Percentiles rank a stretch among this genome's conserved stretches.
Conservation (phyloP, 495 filamentous ascomycete species). For the Talaromyces liani region DNA sequence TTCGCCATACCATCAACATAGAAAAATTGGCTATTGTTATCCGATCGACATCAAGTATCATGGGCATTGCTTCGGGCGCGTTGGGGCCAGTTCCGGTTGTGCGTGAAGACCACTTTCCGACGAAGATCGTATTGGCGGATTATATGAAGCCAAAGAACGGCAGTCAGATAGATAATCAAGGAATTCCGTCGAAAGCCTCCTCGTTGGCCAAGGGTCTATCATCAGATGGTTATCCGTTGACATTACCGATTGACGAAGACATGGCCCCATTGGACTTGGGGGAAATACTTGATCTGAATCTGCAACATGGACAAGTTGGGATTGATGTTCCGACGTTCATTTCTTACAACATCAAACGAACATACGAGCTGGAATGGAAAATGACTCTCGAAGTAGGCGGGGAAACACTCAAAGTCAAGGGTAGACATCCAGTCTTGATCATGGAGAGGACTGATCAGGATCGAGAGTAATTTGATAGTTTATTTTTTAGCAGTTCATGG, state of each 20-base stretch:
- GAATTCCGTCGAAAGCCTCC: not conserved
- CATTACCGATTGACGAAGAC: not conserved
- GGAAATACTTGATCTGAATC: not conserved
- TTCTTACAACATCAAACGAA: not conserved
- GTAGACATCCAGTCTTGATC: not conserved
- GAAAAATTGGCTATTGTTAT: not conserved
- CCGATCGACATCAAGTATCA: not conserved
- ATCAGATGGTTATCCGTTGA: not conserved
- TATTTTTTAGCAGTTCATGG: too few relatives aligned
- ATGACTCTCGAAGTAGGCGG: not conserved
- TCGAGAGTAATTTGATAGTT: not conserved
- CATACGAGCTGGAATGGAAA: not conserved
- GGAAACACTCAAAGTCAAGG: not conserved
- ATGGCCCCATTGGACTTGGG: not conserved
- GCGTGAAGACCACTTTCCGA: not conserved
- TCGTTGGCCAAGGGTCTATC: not conserved
- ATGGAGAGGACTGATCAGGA: not conserved
- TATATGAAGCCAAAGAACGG: not conserved
- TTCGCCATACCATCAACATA: not conserved
- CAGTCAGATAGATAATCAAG: not conserved
- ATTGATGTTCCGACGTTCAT: not conserved
- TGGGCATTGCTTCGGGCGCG: not conserved
- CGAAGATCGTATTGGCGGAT: not conserved
- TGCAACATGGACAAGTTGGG: not conserved
- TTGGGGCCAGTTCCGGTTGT: not conserved